phyloP scores from a whole-genome alignment of 2,329 filamentous ascomycete species.

The Raffaelea ambrosiae region DNA sequence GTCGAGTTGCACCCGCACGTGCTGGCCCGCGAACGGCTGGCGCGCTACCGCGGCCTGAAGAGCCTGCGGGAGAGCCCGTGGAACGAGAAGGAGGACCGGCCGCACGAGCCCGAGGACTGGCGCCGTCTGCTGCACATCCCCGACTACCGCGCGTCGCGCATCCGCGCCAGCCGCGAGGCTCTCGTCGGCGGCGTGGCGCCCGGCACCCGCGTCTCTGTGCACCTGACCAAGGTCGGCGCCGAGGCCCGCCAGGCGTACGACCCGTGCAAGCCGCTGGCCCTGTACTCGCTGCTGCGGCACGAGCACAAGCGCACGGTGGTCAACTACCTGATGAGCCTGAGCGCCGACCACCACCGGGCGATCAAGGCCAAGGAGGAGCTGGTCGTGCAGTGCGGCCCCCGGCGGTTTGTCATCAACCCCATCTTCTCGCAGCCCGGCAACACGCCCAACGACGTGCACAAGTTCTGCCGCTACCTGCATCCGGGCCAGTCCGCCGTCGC shows the following conservation, averaged over 20 bases:
- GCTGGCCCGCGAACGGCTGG: constrained; percentile 73
- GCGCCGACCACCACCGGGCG: constrained; percentile 63
- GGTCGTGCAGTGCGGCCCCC: constrained; percentile 82
- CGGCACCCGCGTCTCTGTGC: constrained; percentile 74
- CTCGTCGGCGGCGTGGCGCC: constrained; percentile 79
- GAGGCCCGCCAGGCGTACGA: constrained; percentile 38
- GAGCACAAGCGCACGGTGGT: constrained; percentile 89
- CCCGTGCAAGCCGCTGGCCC: constrained; percentile 52
- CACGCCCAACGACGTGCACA: constrained; percentile 94
- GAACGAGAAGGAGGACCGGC: constrained; percentile 80
- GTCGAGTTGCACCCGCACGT: constrained; percentile 89
- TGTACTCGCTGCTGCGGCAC: constrained; percentile 85
- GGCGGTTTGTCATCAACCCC: constrained; percentile 80
- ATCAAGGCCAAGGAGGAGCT: constrained; percentile 90
- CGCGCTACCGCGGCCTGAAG: constrained; percentile 85
- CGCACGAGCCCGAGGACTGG: constrained; percentile 87
- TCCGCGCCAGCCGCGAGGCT: constrained; percentile 68
- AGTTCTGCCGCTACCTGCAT: constrained; percentile 86
- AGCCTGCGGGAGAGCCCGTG: constrained; percentile 79
- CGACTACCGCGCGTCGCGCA: constrained; percentile 83
- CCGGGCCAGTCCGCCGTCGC: constrained; percentile 85
- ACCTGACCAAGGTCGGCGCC: constrained; percentile 43
- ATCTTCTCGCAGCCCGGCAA: constrained; percentile 83
- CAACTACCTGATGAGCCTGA: constrained; percentile 84
- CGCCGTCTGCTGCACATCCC: constrained; percentile 72